Conservation (phyloP, 2,329 filamentous ascomycete species). For the Ilyonectria destructans region DNA sequence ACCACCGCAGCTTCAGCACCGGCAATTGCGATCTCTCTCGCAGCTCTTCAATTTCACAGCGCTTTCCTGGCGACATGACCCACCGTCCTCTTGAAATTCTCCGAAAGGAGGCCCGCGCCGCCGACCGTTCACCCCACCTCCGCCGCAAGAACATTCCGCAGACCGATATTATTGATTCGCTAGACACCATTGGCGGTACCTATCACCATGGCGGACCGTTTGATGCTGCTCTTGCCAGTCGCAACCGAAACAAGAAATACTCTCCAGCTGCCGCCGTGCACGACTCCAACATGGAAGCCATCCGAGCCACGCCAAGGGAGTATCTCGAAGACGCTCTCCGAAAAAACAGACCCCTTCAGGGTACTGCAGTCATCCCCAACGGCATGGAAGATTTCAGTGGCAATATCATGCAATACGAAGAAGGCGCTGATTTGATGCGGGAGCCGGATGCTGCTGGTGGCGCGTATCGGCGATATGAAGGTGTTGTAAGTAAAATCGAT, state of each 20-base stretch:
- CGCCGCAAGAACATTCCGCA: constrained; percentile 77
- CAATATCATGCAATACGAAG: constrained; percentile 82
- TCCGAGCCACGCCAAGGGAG: constrained; percentile 86
- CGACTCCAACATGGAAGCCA: constrained; percentile 81
- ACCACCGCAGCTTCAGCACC: constrained; percentile 47
- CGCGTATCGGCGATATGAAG: constrained; percentile 84
- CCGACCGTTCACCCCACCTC: constrained; percentile 78
- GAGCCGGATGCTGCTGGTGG: constrained; percentile 78
- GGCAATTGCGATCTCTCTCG: constrained; percentile 34
- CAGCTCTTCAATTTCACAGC: constrained; percentile 49
- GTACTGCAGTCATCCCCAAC: constrained; percentile 82
- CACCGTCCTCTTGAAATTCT: constrained; percentile 79
- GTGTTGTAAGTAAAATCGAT: constrained; percentile 71
- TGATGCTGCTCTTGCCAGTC: constrained; percentile 83
- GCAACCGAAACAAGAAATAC: constrained; percentile 75
- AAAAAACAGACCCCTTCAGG: constrained; percentile 85
- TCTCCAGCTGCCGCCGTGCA: constrained; percentile 85
- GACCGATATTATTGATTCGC: constrained; percentile 84
- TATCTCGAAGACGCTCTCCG: constrained; percentile 82
- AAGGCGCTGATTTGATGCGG: constrained; percentile 89
- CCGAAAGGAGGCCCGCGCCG: constrained; percentile 73
- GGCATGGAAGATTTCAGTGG: constrained; percentile 80
- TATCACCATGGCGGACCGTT: constrained; percentile 96
- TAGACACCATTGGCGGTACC: constrained; percentile 78
- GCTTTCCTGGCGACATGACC: constrained; percentile 76